Percentiles rank a stretch among this genome's conserved stretches.
phyloP scores from a whole-genome alignment of 306 rosid species.

The Malus sylvestris region DNA sequence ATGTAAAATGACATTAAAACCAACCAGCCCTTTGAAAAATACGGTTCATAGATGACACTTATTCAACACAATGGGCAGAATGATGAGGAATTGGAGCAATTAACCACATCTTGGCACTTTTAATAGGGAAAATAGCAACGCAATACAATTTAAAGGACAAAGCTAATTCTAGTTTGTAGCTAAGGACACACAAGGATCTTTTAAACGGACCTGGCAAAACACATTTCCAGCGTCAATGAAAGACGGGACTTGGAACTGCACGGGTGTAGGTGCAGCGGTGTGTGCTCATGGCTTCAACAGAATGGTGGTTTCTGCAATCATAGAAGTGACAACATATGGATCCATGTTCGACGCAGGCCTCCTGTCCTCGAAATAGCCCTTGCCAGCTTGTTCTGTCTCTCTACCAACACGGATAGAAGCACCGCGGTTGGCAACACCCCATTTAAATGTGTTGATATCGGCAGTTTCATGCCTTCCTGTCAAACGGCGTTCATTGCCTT shows the following conservation, averaged over 20 bases:
- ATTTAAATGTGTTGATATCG: constrained; percentile 69
- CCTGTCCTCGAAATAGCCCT: constrained; percentile 91
- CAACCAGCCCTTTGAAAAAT: background rate
- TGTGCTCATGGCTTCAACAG: constrained; percentile 60
- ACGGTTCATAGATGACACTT: constrained; percentile 14
- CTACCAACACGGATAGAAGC: constrained; percentile 94
- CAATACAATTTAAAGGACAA: background rate
- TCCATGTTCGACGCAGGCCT: constrained; percentile 99
- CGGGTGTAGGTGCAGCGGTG: background rate
- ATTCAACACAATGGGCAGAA: constrained; percentile 10
- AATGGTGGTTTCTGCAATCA: constrained; percentile 89
- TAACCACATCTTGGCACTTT: constrained; percentile 7
- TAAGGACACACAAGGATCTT: background rate
- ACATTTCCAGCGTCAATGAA: background rate
- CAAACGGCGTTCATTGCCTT: constrained; percentile 90
- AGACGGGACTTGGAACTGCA: background rate
- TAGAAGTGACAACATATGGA: constrained; percentile 88
- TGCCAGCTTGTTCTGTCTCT: constrained; percentile 89
- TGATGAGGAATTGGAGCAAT: constrained; percentile 8
- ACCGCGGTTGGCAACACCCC: constrained; percentile 99
- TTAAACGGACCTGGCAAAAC: background rate
- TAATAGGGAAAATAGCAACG: background rate
- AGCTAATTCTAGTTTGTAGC: constrained; percentile 5
- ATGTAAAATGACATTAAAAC: background rate
- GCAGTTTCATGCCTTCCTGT: constrained; percentile 91